Evolutionary conservation across 2,329 filamentous ascomycete genomes (phyloP), one percentile per base, ranked within the genome.

Genomic region (Phialocephala sp.): DNA sequence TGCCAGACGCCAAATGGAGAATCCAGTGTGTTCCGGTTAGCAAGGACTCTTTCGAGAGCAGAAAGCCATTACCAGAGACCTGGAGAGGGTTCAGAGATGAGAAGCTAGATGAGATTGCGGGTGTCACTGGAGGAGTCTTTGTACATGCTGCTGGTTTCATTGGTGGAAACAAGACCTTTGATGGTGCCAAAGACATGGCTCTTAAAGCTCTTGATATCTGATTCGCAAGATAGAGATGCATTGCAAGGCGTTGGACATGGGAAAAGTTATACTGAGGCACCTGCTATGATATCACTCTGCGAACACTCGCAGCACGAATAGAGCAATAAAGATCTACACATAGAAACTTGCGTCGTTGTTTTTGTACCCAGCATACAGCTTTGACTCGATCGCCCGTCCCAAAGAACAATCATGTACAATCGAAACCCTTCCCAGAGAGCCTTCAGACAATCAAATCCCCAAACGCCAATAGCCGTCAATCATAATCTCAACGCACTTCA

Each of bases 71-170:
- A 71, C 94, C 94, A 4, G 92, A 96, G 80, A 85, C 89, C 20
- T 99, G 95, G 95, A 89, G 94, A 74, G 95, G 95, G 8, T 89
- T 97, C 70, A 86, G 95, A 47, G 95, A 98, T 76, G 89, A 91
- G 72, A 89, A 94, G 78, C 83, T 99, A 61, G 92, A 94, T 78
- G 85, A 86, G 72, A 84, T 93, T 18, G 81, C 85, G 27, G 88
- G 89, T 41, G 83, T 93, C 35, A 81, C 83, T 5, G 92, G 94
- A 8, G 89, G 92, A 68, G 89, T 99, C 35, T 99, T 99, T 77
- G 91, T 97, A 36, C 95, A 99, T 77, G 94, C 94, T 3, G 90
- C 91, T 61, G 95, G 95, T 35, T 99, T 99, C 80, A 98, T 98
- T 76, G 95, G 95, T 20, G 95, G 95, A 2, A 96, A 97, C 80